Conservation (phyloP, 2,329 filamentous ascomycete genomes). For the Curvularia sp. region DNA sequence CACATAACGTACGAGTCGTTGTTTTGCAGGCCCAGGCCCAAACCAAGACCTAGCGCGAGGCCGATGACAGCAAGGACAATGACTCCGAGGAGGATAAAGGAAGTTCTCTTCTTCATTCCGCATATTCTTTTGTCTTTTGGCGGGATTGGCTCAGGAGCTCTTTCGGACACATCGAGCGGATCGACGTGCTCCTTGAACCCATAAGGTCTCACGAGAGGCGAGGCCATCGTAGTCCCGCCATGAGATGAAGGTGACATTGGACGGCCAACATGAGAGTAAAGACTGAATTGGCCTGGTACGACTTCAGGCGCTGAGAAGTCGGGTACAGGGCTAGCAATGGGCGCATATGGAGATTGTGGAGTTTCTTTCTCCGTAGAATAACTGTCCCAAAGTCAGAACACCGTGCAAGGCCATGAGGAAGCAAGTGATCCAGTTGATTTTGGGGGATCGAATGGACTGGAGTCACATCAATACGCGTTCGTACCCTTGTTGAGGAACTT, state of each 20-base stretch:
- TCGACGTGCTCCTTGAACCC: slow-evolving; percentile 39
- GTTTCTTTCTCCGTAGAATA: slow-evolving; percentile 34
- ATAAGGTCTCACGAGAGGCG: slow-evolving; percentile 29
- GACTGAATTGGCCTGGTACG: slow-evolving; percentile 27
- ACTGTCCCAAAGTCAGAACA: slow-evolving; percentile 21
- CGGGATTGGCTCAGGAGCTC: slow-evolving; percentile 24
- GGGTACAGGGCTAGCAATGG: slow-evolving; percentile 21
- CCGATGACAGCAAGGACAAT: slow-evolving; percentile 42
- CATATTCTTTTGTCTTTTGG: slow-evolving; percentile 33
- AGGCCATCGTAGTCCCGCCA: slow-evolving; percentile 26
- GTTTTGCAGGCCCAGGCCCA: slow-evolving; percentile 45
- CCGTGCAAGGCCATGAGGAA: background rate
- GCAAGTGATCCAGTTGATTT: background rate
- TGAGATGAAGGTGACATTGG: slow-evolving; percentile 29
- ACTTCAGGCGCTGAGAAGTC: slow-evolving; percentile 36
- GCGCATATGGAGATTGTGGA: slow-evolving; percentile 21
- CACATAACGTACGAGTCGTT: slow-evolving; percentile 22
- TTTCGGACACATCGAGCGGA: slow-evolving; percentile 21
- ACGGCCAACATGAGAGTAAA: slow-evolving; percentile 23
- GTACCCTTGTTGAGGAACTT: slow-evolving; percentile 27
- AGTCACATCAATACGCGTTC: slow-evolving; percentile 10
- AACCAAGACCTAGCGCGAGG: slow-evolving; percentile 49
- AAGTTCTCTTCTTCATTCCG: slow-evolving; percentile 36
- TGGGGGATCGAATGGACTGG: background rate
- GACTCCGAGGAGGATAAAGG: slow-evolving; percentile 32